phyloP scores from a whole-genome alignment of 2,329 filamentous ascomycete species.

The Colletotrichum somersetense region DNA sequence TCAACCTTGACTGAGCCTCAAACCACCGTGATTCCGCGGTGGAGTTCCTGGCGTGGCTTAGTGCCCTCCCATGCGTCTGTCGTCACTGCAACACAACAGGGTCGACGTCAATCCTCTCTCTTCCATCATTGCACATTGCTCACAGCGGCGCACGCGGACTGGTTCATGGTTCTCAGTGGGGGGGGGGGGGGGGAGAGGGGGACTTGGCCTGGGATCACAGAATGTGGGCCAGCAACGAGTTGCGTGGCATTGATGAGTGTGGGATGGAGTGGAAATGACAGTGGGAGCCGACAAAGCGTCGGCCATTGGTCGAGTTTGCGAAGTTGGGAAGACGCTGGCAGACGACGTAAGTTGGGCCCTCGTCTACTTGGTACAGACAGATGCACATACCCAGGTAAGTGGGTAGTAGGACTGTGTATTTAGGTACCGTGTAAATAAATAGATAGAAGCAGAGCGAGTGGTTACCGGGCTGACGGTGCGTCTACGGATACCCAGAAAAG shows the following conservation, averaged over 20 bases:
- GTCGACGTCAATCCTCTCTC: conserved; percentile 32
- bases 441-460: background rate
- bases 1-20: conserved; percentile 38
- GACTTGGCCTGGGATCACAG: conserved; percentile 28
- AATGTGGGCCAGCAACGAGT: conserved; percentile 19
- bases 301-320: conserved; percentile 1
- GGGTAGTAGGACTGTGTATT: too few species aligned
- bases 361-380: too few species aligned
- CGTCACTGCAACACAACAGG: conserved; percentile 36
- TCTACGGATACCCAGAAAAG: conserved; percentile 3
- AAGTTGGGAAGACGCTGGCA: conserved; percentile 8
- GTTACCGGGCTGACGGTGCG: background rate
- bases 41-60: conserved; percentile 36
- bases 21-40: conserved; percentile 33
- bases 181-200: background rate
- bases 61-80: conserved; percentile 30
- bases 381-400: too few species aligned
- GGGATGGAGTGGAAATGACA: conserved; percentile 24
- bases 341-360: too few species aligned
- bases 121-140: conserved; percentile 28
- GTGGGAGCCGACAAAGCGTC: conserved; percentile 11
- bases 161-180: conserved; percentile 11
- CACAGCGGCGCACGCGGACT: conserved; percentile 28
- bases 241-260: conserved; percentile 30
- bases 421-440: too few species aligned